Conservation (phyloP, 345 rosid species). For the Dimocarpus longan region DNA sequence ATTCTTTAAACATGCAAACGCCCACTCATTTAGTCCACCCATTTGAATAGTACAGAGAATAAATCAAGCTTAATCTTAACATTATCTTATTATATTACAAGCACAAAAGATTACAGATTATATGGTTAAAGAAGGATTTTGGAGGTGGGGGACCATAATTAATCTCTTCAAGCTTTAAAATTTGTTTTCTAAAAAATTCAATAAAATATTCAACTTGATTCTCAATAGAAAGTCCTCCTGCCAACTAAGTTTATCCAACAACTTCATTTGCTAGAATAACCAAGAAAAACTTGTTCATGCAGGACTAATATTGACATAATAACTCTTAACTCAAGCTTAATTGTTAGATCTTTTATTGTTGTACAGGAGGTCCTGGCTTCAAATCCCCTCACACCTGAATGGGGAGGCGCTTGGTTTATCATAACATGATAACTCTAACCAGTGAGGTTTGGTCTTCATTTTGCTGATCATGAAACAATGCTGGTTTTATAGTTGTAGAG, state of each 20-base stretch:
- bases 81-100: constrained; percentile 5
- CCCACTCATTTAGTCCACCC: constrained; percentile 4
- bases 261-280: constrained; percentile 4
- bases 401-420: not conserved
- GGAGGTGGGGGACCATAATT: constrained; percentile 17
- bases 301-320: not conserved
- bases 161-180: constrained; percentile 7
- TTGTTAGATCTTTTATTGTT: not conserved
- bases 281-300: not conserved
- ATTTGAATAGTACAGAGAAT: not conserved
- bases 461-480: no score
- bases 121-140: not conserved
- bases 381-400: not conserved
- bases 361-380: not conserved
- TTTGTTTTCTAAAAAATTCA: not conserved
- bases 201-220: not conserved
- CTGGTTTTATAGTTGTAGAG: not conserved
- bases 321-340: not conserved
- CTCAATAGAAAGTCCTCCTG: not conserved
- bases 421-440: not conserved
- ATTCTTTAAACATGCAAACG: constrained; percentile 13
- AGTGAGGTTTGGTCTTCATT: not conserved
- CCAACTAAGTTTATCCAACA: not conserved
- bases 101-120: constrained; percentile 7
- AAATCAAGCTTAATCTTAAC: not conserved